A percentile compares a stretch with the other conserved stretches of the same genome.
phyloP scores from a whole-genome alignment of 441 rosid genomes.

The Bruguiera hainesii region DNA sequence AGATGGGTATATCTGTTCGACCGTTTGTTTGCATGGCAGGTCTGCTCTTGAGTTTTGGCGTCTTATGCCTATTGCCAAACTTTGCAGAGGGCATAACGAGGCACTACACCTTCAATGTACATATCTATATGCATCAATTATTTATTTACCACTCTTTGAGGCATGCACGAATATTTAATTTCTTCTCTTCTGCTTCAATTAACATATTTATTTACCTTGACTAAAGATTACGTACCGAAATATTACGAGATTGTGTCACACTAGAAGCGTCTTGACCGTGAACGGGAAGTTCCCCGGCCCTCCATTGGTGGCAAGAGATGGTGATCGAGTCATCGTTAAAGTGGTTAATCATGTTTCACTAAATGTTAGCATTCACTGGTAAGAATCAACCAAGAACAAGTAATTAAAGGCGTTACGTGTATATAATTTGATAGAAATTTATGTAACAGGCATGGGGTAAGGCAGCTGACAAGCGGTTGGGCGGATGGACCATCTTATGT shows the following conservation, averaged over 20 bases:
- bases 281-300: slow-evolving; percentile 60
- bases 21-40: slow-evolving; percentile 18
- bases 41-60: slow-evolving; percentile 22
- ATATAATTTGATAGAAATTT: neutral
- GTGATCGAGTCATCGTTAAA: slow-evolving; percentile 41
- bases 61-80: slow-evolving; percentile 25
- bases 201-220: neutral
- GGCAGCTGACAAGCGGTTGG: slow-evolving; percentile 59
- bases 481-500: slow-evolving; percentile 77
- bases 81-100: slow-evolving; percentile 34
- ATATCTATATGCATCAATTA: neutral
- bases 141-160: too few relatives aligned
- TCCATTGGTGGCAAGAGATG: slow-evolving; percentile 43
- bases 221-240: slow-evolving; percentile 36
- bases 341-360: slow-evolving; percentile 38
- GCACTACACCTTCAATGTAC: slow-evolving; percentile 51
- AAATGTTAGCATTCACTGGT: slow-evolving; percentile 57
- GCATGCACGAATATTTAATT: too few relatives aligned
- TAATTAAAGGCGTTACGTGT: neutral
- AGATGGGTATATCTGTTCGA: slow-evolving; percentile 22
- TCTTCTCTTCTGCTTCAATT: neutral
- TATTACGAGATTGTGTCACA: slow-evolving; percentile 44
- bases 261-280: slow-evolving; percentile 43
- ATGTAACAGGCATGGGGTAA: slow-evolving; percentile 53
- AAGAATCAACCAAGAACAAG: neutral